Evolutionary conservation across 2,329 filamentous ascomycete species (phyloP).

Genomic region (Karstenula rhodostoma): DNA sequence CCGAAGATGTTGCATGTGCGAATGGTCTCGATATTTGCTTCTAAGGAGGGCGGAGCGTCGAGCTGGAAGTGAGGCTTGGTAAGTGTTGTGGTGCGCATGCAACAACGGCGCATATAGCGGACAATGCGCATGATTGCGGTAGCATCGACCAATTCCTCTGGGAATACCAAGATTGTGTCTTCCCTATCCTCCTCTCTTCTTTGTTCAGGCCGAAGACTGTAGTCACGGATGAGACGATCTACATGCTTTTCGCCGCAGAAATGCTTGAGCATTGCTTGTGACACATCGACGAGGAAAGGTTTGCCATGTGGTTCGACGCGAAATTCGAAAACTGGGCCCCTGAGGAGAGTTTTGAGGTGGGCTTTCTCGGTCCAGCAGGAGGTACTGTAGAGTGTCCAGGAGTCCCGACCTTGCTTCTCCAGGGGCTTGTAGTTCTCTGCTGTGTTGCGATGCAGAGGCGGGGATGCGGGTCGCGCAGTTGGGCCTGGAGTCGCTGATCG

Average conservation of each 20-base stretch:
- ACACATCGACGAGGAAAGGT: not conserved
- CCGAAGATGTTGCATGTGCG: slow-evolving; percentile 4
- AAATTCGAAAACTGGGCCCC: not conserved
- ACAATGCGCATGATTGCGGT: slow-evolving; percentile 1
- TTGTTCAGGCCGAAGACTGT: not conserved
- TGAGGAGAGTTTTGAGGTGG: not conserved
- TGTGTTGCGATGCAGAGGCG: slow-evolving; percentile 2
- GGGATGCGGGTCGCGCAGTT: not conserved
- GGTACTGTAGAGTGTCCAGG: slow-evolving; percentile 4
- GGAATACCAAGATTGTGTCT: not conserved
- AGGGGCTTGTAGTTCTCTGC: not conserved
- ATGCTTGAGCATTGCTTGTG: not conserved
- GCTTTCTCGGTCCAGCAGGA: not conserved
- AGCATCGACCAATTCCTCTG: not conserved
- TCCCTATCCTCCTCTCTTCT: not conserved
- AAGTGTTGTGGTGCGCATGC: slow-evolving; percentile 5
- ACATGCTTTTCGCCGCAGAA: slow-evolving; percentile 4
- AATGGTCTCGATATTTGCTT: slow-evolving; percentile 9
- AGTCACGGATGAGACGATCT: not conserved
- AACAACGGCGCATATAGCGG: slow-evolving; percentile 9
- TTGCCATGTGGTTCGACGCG: not conserved
- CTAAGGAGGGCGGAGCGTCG: not conserved
- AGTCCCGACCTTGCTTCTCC: not conserved
- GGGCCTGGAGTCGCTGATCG: not conserved
- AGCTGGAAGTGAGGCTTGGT: slow-evolving; percentile 9